Base-by-base conservation (phyloP, 768 basidiomycete genomes). In the Mycena albidolilacea region DNA sequence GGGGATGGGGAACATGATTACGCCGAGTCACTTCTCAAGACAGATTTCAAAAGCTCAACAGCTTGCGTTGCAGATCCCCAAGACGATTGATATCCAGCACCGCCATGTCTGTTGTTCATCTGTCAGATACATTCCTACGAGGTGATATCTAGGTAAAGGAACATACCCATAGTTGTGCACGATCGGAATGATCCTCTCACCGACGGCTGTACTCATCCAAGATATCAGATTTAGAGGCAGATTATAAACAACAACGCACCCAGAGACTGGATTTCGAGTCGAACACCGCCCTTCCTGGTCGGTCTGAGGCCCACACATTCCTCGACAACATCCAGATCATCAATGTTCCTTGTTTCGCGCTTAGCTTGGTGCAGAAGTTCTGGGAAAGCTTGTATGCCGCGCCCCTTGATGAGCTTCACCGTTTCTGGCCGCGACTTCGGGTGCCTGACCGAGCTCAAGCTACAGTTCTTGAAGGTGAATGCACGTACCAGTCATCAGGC, bases 61-160 rank as follows among this genome's bases (percentile, higher is more conserved):
- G 84, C 87, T 12, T 83, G 81, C 1, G 80, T 80, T 5, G 91
- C 90, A 0, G 85, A 88, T 0, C 87, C 89, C 89, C 90, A 91
- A 0, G 88, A 89, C 2, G 87, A 84, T 75, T 89, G 87, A 71
- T 86, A 91, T 6, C 90, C 90, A 68, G 84, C 85, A 30, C 90
- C 89, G 12, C 85, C 84, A 75, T 91, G 89, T 58, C 89, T 89
- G 61, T n/a, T 89, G 61, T n/a, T 48, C 9, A 67, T 21, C 11
- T 12, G 14, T 55, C 23, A 55, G 30, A 30, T 35, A n/a, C 8
- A 55, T 10, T 35, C 17, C 15, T 19, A 38, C 0, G 1, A 23
- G 15, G 12, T 15, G 12, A 23, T 21, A 46, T 23, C 14, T 8
- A 6, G 11, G 11, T 1, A n/a, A n/a, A 17, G 41, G 11, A 30